Conservation (phyloP, 78 protist species). For the Dictyostelium brefeldianum region DNA sequence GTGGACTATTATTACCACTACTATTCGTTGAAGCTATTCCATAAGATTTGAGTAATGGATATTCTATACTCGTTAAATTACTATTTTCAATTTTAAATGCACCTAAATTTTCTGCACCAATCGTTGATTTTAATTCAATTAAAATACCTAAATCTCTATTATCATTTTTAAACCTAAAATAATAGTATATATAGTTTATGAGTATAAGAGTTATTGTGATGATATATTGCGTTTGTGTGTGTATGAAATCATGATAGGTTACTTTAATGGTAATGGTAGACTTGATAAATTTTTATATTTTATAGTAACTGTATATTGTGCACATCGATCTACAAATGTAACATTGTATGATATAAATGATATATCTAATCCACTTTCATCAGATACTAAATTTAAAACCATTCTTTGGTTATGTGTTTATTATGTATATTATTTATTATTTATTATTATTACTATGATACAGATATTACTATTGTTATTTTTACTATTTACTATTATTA, state of each 20-base stretch:
- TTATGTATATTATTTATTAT: neutral
- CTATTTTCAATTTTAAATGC: conserved; percentile 2
- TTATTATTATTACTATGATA: conserved; percentile 3
- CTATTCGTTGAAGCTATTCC: neutral
- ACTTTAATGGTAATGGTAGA: conserved; percentile 53
- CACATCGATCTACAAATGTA: conserved; percentile 60
- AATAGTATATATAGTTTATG: neutral
- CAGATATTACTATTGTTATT: conserved; percentile 31
- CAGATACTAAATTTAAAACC: conserved; percentile 14
- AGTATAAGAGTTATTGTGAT: neutral
- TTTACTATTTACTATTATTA: no score
- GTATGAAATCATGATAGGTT: neutral
- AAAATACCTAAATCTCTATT: conserved; percentile 37
- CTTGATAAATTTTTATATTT: conserved; percentile 57
- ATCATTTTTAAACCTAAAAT: conserved; percentile 59
- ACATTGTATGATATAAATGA: conserved; percentile 31
- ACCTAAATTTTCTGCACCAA: neutral
- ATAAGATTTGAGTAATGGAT: neutral
- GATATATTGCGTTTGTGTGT: no score
- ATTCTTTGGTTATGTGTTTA: neutral
- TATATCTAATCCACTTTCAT: conserved; percentile 67
- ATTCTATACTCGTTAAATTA: neutral
- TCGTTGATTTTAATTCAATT: conserved; percentile 31
- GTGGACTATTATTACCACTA: neutral
- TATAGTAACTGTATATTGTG: conserved; percentile 18